These are phyloP conservation scores for Calophaca sinica DNA, from an alignment of 306 rosid genomes.

Conservation along the genomic window DNA sequence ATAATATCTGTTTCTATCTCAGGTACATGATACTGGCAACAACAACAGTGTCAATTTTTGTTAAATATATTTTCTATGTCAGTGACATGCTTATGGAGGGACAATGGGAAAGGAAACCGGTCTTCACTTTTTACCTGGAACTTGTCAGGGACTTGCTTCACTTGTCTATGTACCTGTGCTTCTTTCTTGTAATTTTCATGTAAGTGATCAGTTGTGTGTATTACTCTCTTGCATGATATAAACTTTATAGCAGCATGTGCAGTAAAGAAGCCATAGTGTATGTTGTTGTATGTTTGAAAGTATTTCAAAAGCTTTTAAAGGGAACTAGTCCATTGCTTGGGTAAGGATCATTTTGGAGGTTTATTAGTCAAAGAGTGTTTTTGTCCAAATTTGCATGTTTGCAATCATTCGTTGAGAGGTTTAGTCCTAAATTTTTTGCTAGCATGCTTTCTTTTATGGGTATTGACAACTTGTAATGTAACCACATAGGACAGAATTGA, in stretches of 20 bases:
- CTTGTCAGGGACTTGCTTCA: slow-evolving; percentile 96
- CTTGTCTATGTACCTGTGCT: slow-evolving; percentile 94
- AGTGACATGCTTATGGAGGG: slow-evolving; percentile 97
- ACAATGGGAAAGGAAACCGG: slow-evolving; percentile 97
- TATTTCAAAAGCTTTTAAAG: not conserved
- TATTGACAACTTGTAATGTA: not conserved
- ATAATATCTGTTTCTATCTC: slow-evolving; percentile 42
- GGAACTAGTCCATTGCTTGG: not conserved
- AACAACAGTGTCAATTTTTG: slow-evolving; percentile 83
- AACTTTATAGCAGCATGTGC: slow-evolving; percentile 16
- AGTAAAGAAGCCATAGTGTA: not conserved
- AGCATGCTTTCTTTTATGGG: slow-evolving; percentile 15
- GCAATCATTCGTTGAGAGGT: not conserved
- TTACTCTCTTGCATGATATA: slow-evolving; percentile 18
- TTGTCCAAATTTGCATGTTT: slow-evolving; percentile 25
- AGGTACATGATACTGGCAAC: slow-evolving; percentile 97
- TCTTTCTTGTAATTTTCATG: slow-evolving; percentile 93
- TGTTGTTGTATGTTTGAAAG: not conserved
- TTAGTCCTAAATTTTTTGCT: not conserved
- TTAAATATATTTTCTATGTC: slow-evolving; percentile 90
- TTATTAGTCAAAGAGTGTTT: slow-evolving; percentile 2
- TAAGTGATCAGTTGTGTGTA: slow-evolving; percentile 58
- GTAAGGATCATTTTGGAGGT: not conserved
- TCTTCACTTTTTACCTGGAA: slow-evolving; percentile 95
- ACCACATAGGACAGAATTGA: not conserved